A percentile compares a stretch with the other conserved stretches of the same genome.
Conservation (phyloP, 2,329 filamentous ascomycete species). For the Fusarium duplospermum region DNA sequence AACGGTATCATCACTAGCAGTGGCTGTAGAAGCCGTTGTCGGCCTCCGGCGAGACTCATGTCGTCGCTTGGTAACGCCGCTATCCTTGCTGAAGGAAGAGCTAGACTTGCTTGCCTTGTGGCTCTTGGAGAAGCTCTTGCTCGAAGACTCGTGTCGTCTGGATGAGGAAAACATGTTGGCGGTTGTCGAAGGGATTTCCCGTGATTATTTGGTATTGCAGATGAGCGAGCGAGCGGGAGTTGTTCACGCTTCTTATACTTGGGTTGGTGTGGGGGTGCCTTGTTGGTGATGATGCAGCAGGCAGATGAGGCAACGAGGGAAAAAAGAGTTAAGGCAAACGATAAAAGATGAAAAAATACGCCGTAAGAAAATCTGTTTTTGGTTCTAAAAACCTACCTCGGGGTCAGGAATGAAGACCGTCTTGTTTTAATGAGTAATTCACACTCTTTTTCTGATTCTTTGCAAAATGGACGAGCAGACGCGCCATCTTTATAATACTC, state of each 20-base stretch:
- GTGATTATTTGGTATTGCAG: not conserved
- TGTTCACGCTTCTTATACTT: constrained; percentile 24
- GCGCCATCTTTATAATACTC: constrained; percentile 44
- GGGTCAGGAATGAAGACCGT: constrained; percentile 38
- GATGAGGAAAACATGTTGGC: constrained; percentile 56
- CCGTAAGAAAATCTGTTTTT: constrained; percentile 23
- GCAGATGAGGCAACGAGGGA: constrained; percentile 13
- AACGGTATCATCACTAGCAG: constrained; percentile 52
- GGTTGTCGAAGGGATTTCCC: not conserved
- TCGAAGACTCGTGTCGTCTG: constrained; percentile 58
- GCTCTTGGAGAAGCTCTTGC: constrained; percentile 65
- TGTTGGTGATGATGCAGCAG: constrained; percentile 18
- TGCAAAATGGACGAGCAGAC: constrained; percentile 10
- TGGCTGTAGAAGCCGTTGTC: constrained; percentile 57
- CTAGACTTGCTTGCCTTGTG: constrained; percentile 63
- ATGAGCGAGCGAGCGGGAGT: constrained; percentile 1
- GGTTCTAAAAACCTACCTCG: constrained; percentile 47
- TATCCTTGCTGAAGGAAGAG: constrained; percentile 66
- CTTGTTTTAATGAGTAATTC: not conserved
- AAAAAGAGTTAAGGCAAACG: constrained; percentile 21
- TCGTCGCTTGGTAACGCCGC: constrained; percentile 65
- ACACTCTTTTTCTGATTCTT: constrained; percentile 34
- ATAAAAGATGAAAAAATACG: constrained; percentile 15
- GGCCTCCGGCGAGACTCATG: constrained; percentile 63
- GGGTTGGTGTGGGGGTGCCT: not conserved